Percentiles rank a stretch among this genome's conserved stretches.
Conservation (phyloP, 768 basidiomycete species). For the Lactarius deliciosus region DNA sequence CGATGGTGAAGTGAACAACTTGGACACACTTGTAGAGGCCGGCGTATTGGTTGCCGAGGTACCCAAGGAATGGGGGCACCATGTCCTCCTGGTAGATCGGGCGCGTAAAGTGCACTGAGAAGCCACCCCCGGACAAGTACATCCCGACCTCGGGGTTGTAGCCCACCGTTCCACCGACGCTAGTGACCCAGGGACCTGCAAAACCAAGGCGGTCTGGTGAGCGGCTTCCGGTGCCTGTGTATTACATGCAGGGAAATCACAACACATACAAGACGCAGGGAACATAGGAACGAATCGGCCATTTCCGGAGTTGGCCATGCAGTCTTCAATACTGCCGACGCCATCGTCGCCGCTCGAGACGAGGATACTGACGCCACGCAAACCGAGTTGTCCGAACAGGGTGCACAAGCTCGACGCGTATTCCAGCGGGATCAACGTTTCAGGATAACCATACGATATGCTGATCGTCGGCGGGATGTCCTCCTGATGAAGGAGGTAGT, state of each 20-base stretch:
- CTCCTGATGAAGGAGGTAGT: neutral
- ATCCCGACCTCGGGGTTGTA: too few species aligned
- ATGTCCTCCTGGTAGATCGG: too few species aligned
- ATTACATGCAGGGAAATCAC: too few species aligned
- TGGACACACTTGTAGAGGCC: neutral
- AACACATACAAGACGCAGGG: neutral
- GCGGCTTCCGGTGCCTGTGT: too few species aligned
- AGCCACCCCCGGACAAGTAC: too few species aligned
- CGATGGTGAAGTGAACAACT: too few species aligned
- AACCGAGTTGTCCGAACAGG: neutral
- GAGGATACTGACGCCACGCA: neutral
- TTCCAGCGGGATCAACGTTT: neutral
- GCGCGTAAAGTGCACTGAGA: too few species aligned
- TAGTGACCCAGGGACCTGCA: too few species aligned
- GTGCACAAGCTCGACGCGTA: neutral
- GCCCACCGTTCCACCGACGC: too few species aligned
- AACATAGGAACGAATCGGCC: neutral
- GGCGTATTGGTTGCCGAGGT: neutral
- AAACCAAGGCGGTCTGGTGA: too few species aligned
- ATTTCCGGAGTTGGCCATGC: neutral
- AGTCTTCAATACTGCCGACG: neutral
- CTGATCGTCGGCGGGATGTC: neutral
- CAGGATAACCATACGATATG: neutral
- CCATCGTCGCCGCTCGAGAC: neutral
- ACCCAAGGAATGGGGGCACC: neutral